Base-by-base conservation (phyloP, 495 filamentous ascomycete species). In the Xylaria nigripes region DNA sequence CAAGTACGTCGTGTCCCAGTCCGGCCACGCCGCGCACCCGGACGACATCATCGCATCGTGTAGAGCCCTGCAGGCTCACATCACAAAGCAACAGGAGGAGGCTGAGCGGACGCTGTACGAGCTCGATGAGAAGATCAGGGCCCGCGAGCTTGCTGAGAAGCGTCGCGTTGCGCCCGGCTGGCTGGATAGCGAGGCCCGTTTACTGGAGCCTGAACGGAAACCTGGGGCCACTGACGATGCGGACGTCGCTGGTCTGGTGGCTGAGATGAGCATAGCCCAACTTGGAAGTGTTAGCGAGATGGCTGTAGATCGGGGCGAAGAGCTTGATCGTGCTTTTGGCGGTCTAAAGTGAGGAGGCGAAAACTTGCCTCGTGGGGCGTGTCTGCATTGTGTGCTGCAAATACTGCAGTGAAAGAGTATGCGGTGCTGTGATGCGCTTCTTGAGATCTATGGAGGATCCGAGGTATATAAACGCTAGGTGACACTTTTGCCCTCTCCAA, bases 261-360 rank as follows among this genome's bases (percentile, higher is more conserved):
- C 57, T 22, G 51, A 64, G 62, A 60, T 62, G 62, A 66, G 67
- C 46, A 54, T 60, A 24, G 69, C 71, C 2, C 76, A 74, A 50
- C 60, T 70, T 16, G 68, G 67, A 12, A 67, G 62, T 12, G 66
- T 68, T 42, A 63, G 70, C 62, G 76, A 64, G 72, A 70, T 78
- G 70, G 70, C 70, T 3, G 76, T 77, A 4, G 74, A 78, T 15
- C 70, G 84, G 56, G 92, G 89, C 4, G 87, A 85, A 57, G 87
- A 95, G 69, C 66, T 98, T 57, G 92, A 98, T 75, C 72, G 89
- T 56, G 90, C 85, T 41, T 97, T 96, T 80, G 91, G 92, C 1
- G 80, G 79, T 24, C 68, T 90, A 67, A 76, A 68, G 15, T 50
- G 51, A 51, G 22, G 9, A 22, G 27, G 25, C 44, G 6, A 16